Base-by-base conservation (phyloP, 75 land plant genomes). In the Sequoiadendron giganteum region DNA sequence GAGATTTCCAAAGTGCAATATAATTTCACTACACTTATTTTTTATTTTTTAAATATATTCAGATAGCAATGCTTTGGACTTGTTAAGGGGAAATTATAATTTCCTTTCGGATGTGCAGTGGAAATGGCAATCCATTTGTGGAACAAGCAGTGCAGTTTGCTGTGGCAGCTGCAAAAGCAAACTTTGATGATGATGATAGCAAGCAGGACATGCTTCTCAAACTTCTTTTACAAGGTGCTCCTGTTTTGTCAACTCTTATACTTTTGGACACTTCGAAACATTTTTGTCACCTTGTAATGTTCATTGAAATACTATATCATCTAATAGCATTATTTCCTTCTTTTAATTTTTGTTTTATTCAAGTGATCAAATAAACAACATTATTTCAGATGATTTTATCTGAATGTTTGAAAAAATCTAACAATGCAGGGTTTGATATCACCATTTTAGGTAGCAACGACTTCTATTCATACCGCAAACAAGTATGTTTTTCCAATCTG, bases 371-470 rank as follows among this genome's bases (percentile, higher is more conserved):
- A 75, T 75, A 11, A 34, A 34, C 2, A 16, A 39, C 16, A 11
- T 72, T 32, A 72, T 75, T 16, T 34, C 2, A 75, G 39, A 75
- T 75, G 15, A 43, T 40, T 81, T 43, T 28, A 65, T 21, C 40
- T 86, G 28, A 48, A 56, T 19, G 32, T n/a, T 49, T 30, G 47
- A 28, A 65, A 21, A 88, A 70, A 40, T 85, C 45, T 88, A 42
- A 68, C 85, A 21, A 42, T 93, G 90, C 98, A 97, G 99, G 98
- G 70, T 90, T 98, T 34, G 95, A 98, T 75, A 95, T 98, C 83
- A 96, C 95, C 83, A 95, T 98, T 19, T 89, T 96, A 81, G 99
- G 98, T 15, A 91, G 89, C 92, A 98, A 96, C 85, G 95, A 96
- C 75, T 96, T 96, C 83, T 98, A 98, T 83, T 96, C 98, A 25